Evolutionary conservation across 371 early-diverging fungal genomes (phyloP), one percentile per base, ranked within the genome.

Genomic region (Mortierella sp.): DNA sequence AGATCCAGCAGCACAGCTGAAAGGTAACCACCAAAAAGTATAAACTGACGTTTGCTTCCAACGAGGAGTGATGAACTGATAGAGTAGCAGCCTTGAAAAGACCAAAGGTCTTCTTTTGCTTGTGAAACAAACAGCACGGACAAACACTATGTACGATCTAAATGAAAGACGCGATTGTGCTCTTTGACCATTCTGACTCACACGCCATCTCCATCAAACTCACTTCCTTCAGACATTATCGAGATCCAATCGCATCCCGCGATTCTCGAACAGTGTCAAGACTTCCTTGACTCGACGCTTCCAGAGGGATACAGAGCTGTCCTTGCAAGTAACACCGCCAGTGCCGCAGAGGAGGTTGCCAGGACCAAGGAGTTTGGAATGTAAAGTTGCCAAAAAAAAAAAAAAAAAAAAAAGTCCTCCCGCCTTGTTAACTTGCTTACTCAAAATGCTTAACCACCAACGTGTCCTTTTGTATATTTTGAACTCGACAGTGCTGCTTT

Each of bases 241-340:
- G 75, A 73, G 56, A 67, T 73, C 43, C 68, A 58, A 7, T 73
- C 75, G 2, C 75, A 73, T 43, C 75, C 75, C 31, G 75, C 75
- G 0, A 63, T 73, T 3, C 49, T 73, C n/a, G 75, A 73, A 26
- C 75, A 73, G 44, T 73, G 75, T 11, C 68, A 67, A 24, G 75
- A 63, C 26, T 73, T 73, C n/a, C 48, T 73, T 17, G 75, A 73
- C 19, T 44, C 50, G 11, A 68, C 59, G 6, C 50, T 73, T 3
- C 64, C 68, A 31, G 68, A 73, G 9, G 60, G 64, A 3, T 73
- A 73, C 56, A 53, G 64, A 17, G 75, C 75, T 8, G 75, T 73
- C 43, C 59, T 73, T 17, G 47, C 75, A 3, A 73, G 75, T 21
- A 73, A 73, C 41, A 73, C 75, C 4, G 75, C 75, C 12, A 60